Evolutionary conservation across 768 basidiomycete genomes (phyloP).

Genomic region (Amanita inopinata): DNA sequence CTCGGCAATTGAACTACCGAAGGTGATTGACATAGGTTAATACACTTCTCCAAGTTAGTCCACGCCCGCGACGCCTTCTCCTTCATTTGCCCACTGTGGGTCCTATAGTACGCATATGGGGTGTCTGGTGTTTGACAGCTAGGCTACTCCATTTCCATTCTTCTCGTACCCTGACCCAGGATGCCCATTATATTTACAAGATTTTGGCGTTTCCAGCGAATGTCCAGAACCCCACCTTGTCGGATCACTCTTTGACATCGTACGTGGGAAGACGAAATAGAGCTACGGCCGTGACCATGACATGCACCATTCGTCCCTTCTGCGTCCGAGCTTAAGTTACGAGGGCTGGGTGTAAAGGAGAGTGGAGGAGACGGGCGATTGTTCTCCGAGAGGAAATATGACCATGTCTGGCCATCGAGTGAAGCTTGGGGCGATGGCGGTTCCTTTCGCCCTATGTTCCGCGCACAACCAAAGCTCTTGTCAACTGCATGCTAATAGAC

Average conservation of each 20-base stretch:
- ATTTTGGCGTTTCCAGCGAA: not conserved
- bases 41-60: too few relatives aligned
- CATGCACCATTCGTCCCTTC: slow-evolving; percentile 2
- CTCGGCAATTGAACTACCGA: too few relatives aligned
- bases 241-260: slow-evolving; percentile 6
- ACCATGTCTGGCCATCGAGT: slow-evolving; percentile 5
- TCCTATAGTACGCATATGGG: too few relatives aligned
- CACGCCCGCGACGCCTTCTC: too few relatives aligned
- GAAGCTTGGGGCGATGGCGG: not conserved
- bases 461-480: not conserved
- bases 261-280: slow-evolving; percentile 2
- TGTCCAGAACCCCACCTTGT: not conserved
- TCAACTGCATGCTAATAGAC: not conserved
- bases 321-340: slow-evolving; percentile 9
- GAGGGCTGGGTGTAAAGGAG: slow-evolving; percentile 1
- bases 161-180: too few relatives aligned
- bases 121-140: too few relatives aligned
- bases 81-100: too few relatives aligned
- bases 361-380: not conserved
- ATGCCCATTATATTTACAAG: not conserved
- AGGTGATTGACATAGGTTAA: too few relatives aligned
- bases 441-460: slow-evolving; percentile 2
- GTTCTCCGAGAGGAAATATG: slow-evolving; percentile 7
- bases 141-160: too few relatives aligned
- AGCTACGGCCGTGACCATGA: too few relatives aligned